A percentile compares a stretch with the other conserved stretches of the same genome.
Evolutionary conservation across 169 alveolate genomes (phyloP).

Genomic region (Cryptosporidium sp.): DNA sequence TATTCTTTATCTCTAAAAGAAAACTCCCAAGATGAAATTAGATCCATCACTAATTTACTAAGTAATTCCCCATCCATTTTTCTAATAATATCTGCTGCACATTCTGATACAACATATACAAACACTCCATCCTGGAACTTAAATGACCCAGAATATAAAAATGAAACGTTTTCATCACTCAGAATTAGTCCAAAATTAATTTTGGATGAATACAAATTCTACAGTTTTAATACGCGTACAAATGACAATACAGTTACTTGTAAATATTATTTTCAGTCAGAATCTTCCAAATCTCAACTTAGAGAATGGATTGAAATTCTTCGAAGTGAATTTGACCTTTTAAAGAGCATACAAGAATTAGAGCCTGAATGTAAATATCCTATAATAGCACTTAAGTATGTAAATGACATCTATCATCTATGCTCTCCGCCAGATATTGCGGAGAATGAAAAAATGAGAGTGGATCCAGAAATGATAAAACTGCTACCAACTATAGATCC

Average conservation of each 20-base stretch:
- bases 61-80: neutral
- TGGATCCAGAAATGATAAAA: neutral
- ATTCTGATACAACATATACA: neutral
- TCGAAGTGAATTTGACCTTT: conserved; percentile 6
- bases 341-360: conserved; percentile 20
- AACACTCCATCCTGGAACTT: conserved; percentile 13
- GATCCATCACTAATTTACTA: neutral
- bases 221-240: neutral
- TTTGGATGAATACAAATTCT: neutral
- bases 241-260: neutral
- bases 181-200: neutral
- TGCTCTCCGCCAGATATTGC: conserved; percentile 1
- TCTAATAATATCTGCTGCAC: neutral
- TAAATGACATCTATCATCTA: conserved; percentile 19
- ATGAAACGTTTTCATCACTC: conserved; percentile 15
- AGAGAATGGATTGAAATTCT: neutral
- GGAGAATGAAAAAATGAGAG: neutral
- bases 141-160: neutral
- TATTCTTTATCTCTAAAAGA: neutral
- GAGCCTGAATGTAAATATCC: conserved; percentile 69
- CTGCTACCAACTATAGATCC: conserved; percentile 25
- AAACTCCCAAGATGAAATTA: neutral
- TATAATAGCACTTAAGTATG: conserved; percentile 21
- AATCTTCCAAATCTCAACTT: neutral
- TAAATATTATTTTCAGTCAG: conserved; percentile 12